phyloP scores from a whole-genome alignment of 2,329 filamentous ascomycete genomes.

The Passalora sequoiae region DNA sequence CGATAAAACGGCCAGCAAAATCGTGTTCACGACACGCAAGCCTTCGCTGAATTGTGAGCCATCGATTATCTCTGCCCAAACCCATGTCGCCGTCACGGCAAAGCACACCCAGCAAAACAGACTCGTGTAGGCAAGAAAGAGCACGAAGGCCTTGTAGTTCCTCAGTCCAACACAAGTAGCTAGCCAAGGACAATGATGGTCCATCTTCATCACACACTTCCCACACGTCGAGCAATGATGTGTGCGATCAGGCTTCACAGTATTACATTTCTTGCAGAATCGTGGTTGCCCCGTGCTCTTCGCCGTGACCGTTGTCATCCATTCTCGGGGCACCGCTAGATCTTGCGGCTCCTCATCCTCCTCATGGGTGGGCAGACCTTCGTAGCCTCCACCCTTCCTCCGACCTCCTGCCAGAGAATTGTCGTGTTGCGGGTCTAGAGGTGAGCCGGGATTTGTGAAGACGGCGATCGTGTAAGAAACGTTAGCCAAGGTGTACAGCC shows the following conservation, averaged over 20 bases:
- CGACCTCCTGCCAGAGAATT: constrained; percentile 4
- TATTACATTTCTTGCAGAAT: constrained; percentile 97
- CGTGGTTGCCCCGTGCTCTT: constrained; percentile 75
- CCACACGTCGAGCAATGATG: constrained; percentile 96
- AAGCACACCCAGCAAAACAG: constrained; percentile 81
- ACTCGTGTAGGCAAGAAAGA: constrained; percentile 86
- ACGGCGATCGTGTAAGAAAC: constrained; percentile 89
- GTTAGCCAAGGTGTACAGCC: constrained; percentile 74
- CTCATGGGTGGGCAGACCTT: constrained; percentile 70
- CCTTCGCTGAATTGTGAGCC: constrained; percentile 65
- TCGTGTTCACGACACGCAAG: constrained; percentile 77
- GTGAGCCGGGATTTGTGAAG: constrained; percentile 80
- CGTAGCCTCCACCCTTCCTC: constrained; percentile 56
- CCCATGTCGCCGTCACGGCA: constrained; percentile 70
- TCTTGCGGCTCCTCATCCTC: constrained; percentile 37
- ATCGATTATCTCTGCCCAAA: constrained; percentile 74
- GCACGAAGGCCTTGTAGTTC: constrained; percentile 92
- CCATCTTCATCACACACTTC: constrained; percentile 97
- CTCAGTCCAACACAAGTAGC: constrained; percentile 88
- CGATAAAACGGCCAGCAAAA: constrained; percentile 77
- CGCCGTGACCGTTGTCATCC: constrained; percentile 72
- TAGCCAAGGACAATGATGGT: constrained; percentile 97
- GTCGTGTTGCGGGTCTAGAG: constrained; percentile 40
- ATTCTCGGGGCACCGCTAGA: constrained; percentile 16
- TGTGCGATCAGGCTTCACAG: constrained; percentile 86